A percentile compares a stretch with the other conserved stretches of the same genome.
phyloP scores from a whole-genome alignment of 2,329 filamentous ascomycete genomes.

The Cladophialophora exuberans region DNA sequence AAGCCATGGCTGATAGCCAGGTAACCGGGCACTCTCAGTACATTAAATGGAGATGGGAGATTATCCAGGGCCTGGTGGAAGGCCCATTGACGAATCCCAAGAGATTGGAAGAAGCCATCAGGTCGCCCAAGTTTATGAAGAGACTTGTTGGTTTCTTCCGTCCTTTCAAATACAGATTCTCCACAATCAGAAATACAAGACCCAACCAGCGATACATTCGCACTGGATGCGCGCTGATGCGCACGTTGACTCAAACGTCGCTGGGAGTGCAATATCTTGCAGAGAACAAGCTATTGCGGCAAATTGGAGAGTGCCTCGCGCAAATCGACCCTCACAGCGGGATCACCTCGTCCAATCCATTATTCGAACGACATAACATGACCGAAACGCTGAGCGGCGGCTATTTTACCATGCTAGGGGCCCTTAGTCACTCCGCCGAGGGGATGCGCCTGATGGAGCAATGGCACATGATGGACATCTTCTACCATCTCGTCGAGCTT shows the following conservation, averaged over 20 bases:
- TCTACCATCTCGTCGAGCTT: conserved; percentile 95
- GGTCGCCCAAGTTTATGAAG: conserved; percentile 95
- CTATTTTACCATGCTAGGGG: conserved; percentile 91
- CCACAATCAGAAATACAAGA: conserved; percentile 84
- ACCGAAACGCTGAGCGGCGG: conserved; percentile 86
- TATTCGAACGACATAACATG: conserved; percentile 86
- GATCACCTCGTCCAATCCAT: conserved; percentile 71
- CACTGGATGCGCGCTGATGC: conserved; percentile 84
- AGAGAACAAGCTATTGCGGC: conserved; percentile 89
- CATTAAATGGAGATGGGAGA: conserved; percentile 96
- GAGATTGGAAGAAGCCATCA: conserved; percentile 89
- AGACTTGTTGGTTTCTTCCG: conserved; percentile 91
- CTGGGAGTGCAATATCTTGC: conserved; percentile 84
- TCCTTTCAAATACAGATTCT: conserved; percentile 95
- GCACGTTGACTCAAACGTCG: conserved; percentile 79
- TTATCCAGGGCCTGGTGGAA: conserved; percentile 87
- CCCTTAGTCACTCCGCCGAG: conserved; percentile 78
- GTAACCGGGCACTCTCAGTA: conserved; percentile 89
- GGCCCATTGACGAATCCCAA: conserved; percentile 90
- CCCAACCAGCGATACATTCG: conserved; percentile 93
- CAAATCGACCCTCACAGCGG: conserved; percentile 85
- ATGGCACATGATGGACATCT: conserved; percentile 99
- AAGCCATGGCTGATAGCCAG: conserved; percentile 70
- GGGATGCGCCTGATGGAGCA: conserved; percentile 88
- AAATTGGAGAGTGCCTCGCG: conserved; percentile 92